Evolutionary conservation across 1,139 yeast genomes (phyloP), one percentile per base, ranked within the genome.

Genomic region (Scheffersomyces lignicola): DNA sequence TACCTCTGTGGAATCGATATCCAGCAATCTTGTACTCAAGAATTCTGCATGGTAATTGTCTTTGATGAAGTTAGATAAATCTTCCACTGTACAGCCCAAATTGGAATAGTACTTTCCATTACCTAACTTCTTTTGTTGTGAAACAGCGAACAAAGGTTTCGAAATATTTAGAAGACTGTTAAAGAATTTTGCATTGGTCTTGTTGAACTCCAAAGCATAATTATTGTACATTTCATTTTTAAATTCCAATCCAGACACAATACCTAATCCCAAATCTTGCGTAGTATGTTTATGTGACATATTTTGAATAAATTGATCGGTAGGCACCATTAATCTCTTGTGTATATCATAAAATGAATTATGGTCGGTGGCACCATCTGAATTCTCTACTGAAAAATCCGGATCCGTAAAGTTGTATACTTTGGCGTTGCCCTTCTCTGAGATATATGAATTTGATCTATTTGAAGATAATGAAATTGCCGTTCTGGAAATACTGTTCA

Each of bases 351-450:
- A 39, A 24, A 61, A 44, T 3, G 65, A 51, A 2, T 44, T 42
- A 36, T 56, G 62, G 9, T 62, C 65, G 3, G 35, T 38, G 7
- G 38, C 41, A 7, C 36, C 41, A 7, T 54, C 64, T 3, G 35
- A 32, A 8, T 43, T 51, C 10, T 61, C 70, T 5, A 53, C 38
- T 1, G 60, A 40, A 40, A 52, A 60, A 29, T 56, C 63, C 2
- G 72, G 65, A 35, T 66, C 64, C 0, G 75, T 66, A 42, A 69
- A 69, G 34, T 62, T 65, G 47, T 56, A 67, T 5, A 65, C 44
- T 41, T 54, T 49, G 2, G 73, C 76, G 34, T 59, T 54, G 26
- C 48, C 50, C 1, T 56, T 44, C 39, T 69, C 73, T 0, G 64
- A 48, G n/a, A 69, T 56, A 14, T 48, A 48, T 4, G 73, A 67